Percentiles rank a stretch among this genome's conserved stretches.
Conservation (phyloP, 768 basidiomycete species). For the Sistotremastrum niveocremeum region DNA sequence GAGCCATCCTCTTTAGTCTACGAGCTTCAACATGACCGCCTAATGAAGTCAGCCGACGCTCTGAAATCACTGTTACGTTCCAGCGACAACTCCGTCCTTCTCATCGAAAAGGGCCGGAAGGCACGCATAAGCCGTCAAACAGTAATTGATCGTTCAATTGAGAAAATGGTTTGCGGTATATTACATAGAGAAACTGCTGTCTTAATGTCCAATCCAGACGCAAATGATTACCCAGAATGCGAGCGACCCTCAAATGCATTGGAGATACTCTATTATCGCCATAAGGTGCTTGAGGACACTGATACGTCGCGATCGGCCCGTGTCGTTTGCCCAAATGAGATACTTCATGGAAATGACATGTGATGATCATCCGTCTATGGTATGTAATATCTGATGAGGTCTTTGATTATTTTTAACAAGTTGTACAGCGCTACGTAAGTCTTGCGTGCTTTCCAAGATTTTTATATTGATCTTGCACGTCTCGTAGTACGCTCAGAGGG, state of each 20-base stretch:
- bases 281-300: conserved; percentile 54
- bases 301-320: conserved; percentile 48
- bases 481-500: conserved; percentile 53
- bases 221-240: conserved; percentile 41
- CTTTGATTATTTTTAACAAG: background rate
- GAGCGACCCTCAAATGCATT: conserved; percentile 51
- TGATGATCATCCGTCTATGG: conserved; percentile 55
- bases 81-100: conserved; percentile 20
- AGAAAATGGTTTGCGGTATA: conserved; percentile 28
- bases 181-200: background rate
- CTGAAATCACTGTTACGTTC: conserved; percentile 26
- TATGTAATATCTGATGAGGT: conserved; percentile 20
- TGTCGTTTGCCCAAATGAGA: conserved; percentile 31
- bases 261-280: conserved; percentile 66
- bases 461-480: background rate
- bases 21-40: conserved; percentile 29
- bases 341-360: conserved; percentile 48
- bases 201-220: conserved; percentile 18
- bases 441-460: background rate
- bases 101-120: conserved; percentile 31
- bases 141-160: conserved; percentile 27
- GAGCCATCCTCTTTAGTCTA: conserved; percentile 50
- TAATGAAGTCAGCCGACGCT: conserved; percentile 24
- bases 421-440: conserved; percentile 11
- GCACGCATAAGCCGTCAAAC: conserved; percentile 20